phyloP scores from a whole-genome alignment of 2,329 filamentous ascomycete species.

The Aureobasidium uvarum region DNA sequence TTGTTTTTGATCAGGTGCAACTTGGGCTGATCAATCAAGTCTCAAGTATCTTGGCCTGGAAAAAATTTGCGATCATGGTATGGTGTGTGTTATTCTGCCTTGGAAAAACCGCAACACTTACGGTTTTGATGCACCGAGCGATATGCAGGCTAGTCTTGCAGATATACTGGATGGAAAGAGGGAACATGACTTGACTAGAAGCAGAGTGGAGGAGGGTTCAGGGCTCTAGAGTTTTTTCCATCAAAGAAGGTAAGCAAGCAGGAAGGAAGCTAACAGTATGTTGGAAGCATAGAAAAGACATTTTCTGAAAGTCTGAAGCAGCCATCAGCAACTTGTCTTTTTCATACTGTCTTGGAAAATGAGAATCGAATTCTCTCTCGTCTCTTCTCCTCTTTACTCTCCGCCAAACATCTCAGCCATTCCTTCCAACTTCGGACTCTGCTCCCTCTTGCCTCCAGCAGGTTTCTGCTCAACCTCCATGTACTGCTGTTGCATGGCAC shows the following conservation, averaged over 20 bases:
- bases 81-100: background rate
- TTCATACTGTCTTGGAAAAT: background rate
- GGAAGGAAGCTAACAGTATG: background rate
- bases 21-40: too few relatives aligned
- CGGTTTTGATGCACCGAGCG: too few relatives aligned
- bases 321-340: too few relatives aligned
- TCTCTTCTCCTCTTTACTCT: background rate
- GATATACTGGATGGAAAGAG: background rate
- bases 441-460: constrained; percentile 41
- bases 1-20: too few relatives aligned
- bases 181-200: too few relatives aligned
- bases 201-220: too few relatives aligned
- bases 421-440: constrained; percentile 44
- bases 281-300: background rate
- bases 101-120: background rate
- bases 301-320: background rate
- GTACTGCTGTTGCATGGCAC: constrained; percentile 42
- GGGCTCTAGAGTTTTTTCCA: background rate
- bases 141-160: background rate
- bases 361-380: background rate
- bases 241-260: background rate
- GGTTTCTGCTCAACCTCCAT: constrained; percentile 44
- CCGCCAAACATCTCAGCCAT: constrained; percentile 48
- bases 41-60: too few relatives aligned
- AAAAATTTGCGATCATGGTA: background rate